Base-by-base conservation (phyloP, 176 grass and related monocot genomes). In the Triticum timopheevii region DNA sequence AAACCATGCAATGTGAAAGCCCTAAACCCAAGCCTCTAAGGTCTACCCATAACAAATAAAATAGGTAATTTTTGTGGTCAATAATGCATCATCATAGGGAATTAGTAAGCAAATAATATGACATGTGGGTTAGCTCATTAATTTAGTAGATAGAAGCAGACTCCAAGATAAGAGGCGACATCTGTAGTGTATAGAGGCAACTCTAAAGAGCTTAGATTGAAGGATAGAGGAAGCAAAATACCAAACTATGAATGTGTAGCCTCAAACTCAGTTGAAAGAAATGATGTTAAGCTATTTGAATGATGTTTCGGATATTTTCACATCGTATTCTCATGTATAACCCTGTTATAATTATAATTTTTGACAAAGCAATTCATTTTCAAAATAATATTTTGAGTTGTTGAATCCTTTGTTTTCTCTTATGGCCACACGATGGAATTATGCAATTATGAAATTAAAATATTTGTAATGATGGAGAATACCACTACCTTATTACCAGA, bases 401-500 rank as follows among this genome's bases (percentile, higher is more conserved):
- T 35, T 16, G 27, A 42, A 39, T 30, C 8, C 10, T 50, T 36
- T 9, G 2, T 50, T 52, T 62, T 42, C 8, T 62, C 68, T 23
- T 49, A 52, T 85, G 33, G 20, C 44, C 36, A 50, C 19, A 19
- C 22, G 35, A 65, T 50, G 27, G 64, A 39, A 76, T 62, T 17
- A 56, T 62, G 52, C 5, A 71, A 78, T 13, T 10, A 75, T 61
- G 12, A 44, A 36, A 73, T 9, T 7, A 68, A 17, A 62, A 20
- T 58, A 58, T 58, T 58, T 58, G 2, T 59, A 59, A 22, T 59
- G 20, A 59, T 59, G 20, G 19, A 19, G 65, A 65, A 52, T 24
- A 7, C 19, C 0, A 59, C 20, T 39, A 98, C 96, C 93, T 96
- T 98, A 84, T 96, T 96, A 59, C 96, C 90, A 25, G 96, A 96